Conservation (phyloP, 202 grass and related monocot species). For the Panicum virgatum region DNA sequence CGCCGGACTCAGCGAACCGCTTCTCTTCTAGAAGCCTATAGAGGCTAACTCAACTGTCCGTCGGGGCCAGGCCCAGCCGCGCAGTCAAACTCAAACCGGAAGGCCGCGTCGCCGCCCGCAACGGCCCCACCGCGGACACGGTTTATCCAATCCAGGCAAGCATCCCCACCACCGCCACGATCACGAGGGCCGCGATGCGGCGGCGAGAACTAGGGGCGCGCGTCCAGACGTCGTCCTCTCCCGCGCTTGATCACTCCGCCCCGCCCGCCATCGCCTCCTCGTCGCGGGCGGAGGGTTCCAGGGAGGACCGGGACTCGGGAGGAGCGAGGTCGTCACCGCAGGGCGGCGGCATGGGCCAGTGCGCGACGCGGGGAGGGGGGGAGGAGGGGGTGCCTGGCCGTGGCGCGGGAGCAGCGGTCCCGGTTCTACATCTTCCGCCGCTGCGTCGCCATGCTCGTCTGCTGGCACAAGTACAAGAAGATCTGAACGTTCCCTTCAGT, state of each 20-base stretch:
- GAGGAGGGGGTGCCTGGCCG: conserved; percentile 24
- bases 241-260: not conserved
- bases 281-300: no score
- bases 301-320: not conserved
- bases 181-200: not conserved
- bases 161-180: not conserved
- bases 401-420: conserved; percentile 40
- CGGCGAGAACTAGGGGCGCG: not conserved
- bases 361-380: not conserved
- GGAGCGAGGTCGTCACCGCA: not conserved
- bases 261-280: not conserved
- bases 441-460: conserved; percentile 46
- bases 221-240: not conserved
- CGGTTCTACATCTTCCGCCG: conserved; percentile 49
- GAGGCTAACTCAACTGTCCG: not conserved
- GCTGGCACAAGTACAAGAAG: conserved; percentile 51
- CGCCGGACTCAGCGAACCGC: no score
- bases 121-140: not conserved
- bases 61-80: not conserved
- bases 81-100: not conserved
- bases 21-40: not conserved
- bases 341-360: conserved; percentile 19
- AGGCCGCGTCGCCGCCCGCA: not conserved
- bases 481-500: no score
- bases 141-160: not conserved